These are phyloP conservation scores for Entomophthora muscae DNA, from an alignment of 371 early-diverging fungal species.

Conservation along the genomic window DNA sequence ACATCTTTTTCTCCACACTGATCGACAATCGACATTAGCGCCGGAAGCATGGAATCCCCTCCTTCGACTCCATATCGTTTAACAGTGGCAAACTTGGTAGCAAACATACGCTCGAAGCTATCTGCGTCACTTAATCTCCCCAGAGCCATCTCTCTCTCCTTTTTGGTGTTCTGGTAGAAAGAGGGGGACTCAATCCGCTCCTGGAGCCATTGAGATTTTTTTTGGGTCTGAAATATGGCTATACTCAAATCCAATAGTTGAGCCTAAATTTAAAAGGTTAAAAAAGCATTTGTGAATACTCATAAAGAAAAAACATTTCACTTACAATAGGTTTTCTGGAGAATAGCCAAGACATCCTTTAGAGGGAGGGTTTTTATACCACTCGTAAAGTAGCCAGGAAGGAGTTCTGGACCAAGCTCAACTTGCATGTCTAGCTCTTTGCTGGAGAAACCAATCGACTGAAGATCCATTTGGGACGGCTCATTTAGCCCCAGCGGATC, in stretches of 20 bases:
- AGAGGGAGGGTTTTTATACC: slow-evolving; percentile 32
- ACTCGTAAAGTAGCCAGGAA: slow-evolving; percentile 56
- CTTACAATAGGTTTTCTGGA: slow-evolving; percentile 76
- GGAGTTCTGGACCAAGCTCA: slow-evolving; percentile 58
- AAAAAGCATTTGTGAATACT: background rate
- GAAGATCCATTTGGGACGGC: background rate
- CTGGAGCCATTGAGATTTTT: slow-evolving; percentile 43
- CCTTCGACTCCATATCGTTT: slow-evolving; percentile 95
- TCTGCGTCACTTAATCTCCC: slow-evolving; percentile 6
- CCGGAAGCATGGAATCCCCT: slow-evolving; percentile 91
- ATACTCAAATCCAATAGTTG: slow-evolving; percentile 88
- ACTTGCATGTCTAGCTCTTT: slow-evolving; percentile 27
- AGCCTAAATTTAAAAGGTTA: slow-evolving; percentile 22
- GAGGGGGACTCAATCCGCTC: slow-evolving; percentile 14
- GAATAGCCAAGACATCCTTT: slow-evolving; percentile 55
- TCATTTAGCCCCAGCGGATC: slow-evolving; percentile 52
- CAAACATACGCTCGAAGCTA: slow-evolving; percentile 90
- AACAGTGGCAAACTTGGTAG: slow-evolving; percentile 82
- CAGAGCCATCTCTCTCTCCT: background rate
- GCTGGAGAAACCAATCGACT: slow-evolving; percentile 38
- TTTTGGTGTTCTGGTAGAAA: background rate
- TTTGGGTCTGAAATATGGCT: slow-evolving; percentile 74
- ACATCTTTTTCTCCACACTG: slow-evolving; percentile 29
- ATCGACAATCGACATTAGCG: slow-evolving; percentile 65
- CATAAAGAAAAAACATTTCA: too few species aligned